Conservation (phyloP, 108 stramenopile genomes). For the Fragilaria crotonensis region DNA sequence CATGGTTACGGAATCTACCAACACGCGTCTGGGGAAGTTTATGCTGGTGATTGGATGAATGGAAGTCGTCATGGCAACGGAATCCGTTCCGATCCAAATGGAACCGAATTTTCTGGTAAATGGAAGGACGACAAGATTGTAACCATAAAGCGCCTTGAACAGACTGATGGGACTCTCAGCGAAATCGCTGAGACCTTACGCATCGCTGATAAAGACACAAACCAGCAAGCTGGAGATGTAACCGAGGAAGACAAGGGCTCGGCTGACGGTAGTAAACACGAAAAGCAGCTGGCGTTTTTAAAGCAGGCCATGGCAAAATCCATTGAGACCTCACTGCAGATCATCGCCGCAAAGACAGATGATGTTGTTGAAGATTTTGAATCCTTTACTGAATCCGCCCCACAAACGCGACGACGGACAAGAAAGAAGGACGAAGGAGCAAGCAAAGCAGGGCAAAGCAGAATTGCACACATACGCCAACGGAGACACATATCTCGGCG, state of each 20-base stretch:
- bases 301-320: background rate
- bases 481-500: conserved; percentile 3
- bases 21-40: conserved; percentile 20
- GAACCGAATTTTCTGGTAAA: conserved; percentile 17
- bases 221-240: too few species aligned
- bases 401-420: background rate
- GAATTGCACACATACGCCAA: background rate
- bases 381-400: background rate
- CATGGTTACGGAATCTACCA: background rate
- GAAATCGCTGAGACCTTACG: background rate
- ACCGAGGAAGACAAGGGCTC: background rate
- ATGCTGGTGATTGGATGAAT: conserved; percentile 31
- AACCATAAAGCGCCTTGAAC: conserved; percentile 22
- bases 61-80: conserved; percentile 30
- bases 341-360: background rate
- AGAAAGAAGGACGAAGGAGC: background rate
- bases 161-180: conserved; percentile 29
- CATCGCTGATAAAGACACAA: conserved; percentile 21
- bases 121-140: conserved; percentile 8
- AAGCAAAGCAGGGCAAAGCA: background rate
- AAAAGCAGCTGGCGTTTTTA: background rate
- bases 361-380: background rate
- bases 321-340: background rate
- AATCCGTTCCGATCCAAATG: conserved; percentile 1
- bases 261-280: background rate